Base-by-base conservation (phyloP, 2,329 filamentous ascomycete species). In the Tolypocladium paradoxum region DNA sequence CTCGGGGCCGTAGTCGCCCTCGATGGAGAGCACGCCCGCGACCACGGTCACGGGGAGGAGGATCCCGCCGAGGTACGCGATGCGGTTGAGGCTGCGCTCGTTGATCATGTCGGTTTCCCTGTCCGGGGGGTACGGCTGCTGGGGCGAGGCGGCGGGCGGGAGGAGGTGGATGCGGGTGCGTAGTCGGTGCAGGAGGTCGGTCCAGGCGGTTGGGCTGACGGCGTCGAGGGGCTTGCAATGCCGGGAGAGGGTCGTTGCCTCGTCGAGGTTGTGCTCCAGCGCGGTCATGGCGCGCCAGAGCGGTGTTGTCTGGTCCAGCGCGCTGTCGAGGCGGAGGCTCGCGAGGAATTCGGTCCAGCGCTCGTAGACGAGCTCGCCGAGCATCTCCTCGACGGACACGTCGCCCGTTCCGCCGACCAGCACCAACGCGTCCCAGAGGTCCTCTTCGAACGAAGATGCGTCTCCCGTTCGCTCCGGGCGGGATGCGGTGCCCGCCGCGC, bases 1-100 rank as follows among this genome's bases (percentile, higher is more conserved):
- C n/a, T 64, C 67, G 0, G 76, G 75, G 0, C 69, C 70, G 57
- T 71, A 78, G 1, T 68, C 61, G 8, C 72, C 72, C 31, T 71
- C 68, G 64, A 78, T 78, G 16, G 72, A 73, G 16, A 78, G 64
- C 9, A 78, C 67, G 14, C 73, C 68, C 0, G 75, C 72, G 5
- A 78, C 70, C 16, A 78, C 67, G 4, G 72, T 74, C 20, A 78
- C 60, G 2, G 76, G 76, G 1, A 78, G 67, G 6, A 78, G 63
- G 1, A 78, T 60, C 0, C 74, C 76, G 48, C 75, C 76, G 12
- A 78, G 67, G 61, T 78, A 78, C 1, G 73, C 66, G 16, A 78
- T 71, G 6, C 76, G 72, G 61, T 76, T 70, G 8, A 78, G 67
- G 22, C 70, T 68, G 18, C 69, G 67, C 51, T 72, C 60, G 56